Evolutionary conservation across 441 rosid genomes (phyloP).

Genomic region (Gossypium gossypioides): DNA sequence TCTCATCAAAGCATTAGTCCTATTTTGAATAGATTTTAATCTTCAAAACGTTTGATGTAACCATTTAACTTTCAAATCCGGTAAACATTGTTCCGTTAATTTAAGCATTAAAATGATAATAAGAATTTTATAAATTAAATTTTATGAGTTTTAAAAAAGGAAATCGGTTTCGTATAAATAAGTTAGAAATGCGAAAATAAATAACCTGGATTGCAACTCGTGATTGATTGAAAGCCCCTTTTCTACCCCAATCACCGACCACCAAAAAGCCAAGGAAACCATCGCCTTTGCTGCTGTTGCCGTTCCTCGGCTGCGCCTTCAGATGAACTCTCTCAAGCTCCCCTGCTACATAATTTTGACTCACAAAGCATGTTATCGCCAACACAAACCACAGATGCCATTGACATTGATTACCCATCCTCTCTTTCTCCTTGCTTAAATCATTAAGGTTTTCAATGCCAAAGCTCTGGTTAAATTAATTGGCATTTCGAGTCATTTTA

Average conservation of each 20-base stretch:
- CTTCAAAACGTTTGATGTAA: too few relatives aligned
- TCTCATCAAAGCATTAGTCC: too few relatives aligned
- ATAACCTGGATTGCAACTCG: constrained; percentile 56
- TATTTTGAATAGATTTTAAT: too few relatives aligned
- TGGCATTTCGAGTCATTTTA: background rate
- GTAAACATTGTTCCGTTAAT: too few relatives aligned
- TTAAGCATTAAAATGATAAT: too few relatives aligned
- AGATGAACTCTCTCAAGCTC: constrained; percentile 33
- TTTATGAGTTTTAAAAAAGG: too few relatives aligned
- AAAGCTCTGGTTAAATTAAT: background rate
- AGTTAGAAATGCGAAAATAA: background rate
- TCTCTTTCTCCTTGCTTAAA: background rate
- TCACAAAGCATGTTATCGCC: constrained; percentile 13
- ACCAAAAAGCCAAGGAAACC: constrained; percentile 52
- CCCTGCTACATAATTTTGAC: constrained; percentile 6
- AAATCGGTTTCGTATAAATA: too few relatives aligned
- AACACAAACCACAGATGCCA: background rate
- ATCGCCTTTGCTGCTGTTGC: constrained; percentile 14
- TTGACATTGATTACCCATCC: background rate
- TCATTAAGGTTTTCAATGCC: background rate
- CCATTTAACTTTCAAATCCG: too few relatives aligned
- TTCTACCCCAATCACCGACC: constrained; percentile 76
- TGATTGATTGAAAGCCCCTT: constrained; percentile 56
- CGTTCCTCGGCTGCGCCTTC: constrained; percentile 22
- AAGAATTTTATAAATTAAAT: too few relatives aligned